Base-by-base conservation (phyloP, 805 yeast species). In the Cyberlindnera bimundalis region DNA sequence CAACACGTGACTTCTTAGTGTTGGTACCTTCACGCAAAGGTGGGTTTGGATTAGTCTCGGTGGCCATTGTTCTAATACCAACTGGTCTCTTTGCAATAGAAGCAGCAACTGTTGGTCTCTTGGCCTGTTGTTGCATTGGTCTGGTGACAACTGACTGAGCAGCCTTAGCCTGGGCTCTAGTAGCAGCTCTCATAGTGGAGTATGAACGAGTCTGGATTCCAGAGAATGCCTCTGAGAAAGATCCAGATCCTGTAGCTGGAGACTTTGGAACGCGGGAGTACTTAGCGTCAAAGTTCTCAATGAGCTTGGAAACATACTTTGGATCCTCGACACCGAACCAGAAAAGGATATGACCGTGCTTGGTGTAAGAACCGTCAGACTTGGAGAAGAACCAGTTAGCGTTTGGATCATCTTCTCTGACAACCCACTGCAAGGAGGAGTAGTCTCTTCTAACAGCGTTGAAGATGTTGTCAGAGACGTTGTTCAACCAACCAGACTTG, bases 401-500 rank as follows among this genome's bases (percentile, higher is more conserved):
- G 62, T 91, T 90, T 45, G 89, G 79, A 63, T 90, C 96, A 56
- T 84, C 90, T 64, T 93, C 98, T 53, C 79, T 74, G 35, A 88
- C 91, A 35, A 80, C 75, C 99, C 99, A 93, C 64, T 81, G 89
- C 55, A 93, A 71, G 6, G 81, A 64, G 25, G 72, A 53, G 64
- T 77, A 84, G 59, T 90, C 96, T 53, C 80, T 81, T 54, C 73
- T 79, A 54, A 93, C 74, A 13, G 95, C 79, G 39, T 73, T 76
- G 77, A 95, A 93, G 38, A 93, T 84, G 65, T 90, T 91, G 60
- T 93, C 99, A 43, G 96, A 84, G 40, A 93, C 96, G 51, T 91
- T 91, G 69, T 93, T 93, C 61, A 91, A 81, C 99, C 99, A 93
- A 33, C 98, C 98, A 40, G 84, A 76, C 61, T 84, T 82, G 17